Evolutionary conservation across 371 early-diverging fungal species (phyloP).

Genomic region (Batkoa obscura): DNA sequence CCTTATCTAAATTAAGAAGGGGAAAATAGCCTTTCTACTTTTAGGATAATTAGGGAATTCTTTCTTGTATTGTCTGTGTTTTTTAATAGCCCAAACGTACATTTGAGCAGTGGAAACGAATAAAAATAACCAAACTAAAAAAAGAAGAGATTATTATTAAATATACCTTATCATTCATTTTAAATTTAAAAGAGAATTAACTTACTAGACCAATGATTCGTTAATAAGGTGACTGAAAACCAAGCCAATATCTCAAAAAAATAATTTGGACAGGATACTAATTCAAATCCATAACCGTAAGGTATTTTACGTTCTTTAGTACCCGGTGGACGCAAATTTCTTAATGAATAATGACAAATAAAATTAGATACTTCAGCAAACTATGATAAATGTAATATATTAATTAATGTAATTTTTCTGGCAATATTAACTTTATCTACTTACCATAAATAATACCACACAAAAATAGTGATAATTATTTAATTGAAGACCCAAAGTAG

Average conservation of each 20-base stretch:
- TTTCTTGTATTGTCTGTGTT: conserved; percentile 75
- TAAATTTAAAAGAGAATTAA: background rate
- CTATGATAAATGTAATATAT: background rate
- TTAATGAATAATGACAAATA: conserved; percentile 64
- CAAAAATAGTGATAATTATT: background rate
- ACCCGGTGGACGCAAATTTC: conserved; percentile 83
- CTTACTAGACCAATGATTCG: conserved; percentile 51
- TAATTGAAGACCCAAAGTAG: no score
- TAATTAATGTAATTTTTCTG: background rate
- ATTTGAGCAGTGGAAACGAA: conserved; percentile 71
- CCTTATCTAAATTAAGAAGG: conserved; percentile 37
- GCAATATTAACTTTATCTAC: background rate
- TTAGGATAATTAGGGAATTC: conserved; percentile 88
- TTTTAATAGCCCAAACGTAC: conserved; percentile 93
- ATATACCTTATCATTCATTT: no score
- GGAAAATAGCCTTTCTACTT: conserved; percentile 73
- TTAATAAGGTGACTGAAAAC: conserved; percentile 51
- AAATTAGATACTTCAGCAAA: conserved; percentile 75
- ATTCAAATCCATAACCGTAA: conserved; percentile 78
- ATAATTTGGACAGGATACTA: conserved; percentile 89
- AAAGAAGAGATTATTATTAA: background rate
- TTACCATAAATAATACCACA: background rate
- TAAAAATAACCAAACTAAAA: conserved; percentile 50
- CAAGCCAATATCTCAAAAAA: conserved; percentile 79
- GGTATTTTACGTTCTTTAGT: conserved; percentile 77